phyloP scores from a whole-genome alignment of 2,329 filamentous ascomycete genomes.

The Fusarium sp. region DNA sequence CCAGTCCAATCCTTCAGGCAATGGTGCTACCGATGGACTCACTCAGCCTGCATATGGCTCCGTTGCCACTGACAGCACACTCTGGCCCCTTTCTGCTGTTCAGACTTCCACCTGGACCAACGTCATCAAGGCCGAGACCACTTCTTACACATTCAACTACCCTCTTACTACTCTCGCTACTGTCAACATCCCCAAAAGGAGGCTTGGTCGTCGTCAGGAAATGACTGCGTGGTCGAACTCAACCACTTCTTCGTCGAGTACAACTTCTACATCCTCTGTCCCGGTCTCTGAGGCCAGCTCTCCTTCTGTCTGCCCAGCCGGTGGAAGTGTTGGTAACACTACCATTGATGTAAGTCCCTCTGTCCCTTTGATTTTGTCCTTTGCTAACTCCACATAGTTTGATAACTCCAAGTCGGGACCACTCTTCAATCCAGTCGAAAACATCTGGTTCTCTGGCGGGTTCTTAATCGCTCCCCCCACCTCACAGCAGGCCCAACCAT shows the following conservation, averaged over 20 bases:
- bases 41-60: conserved; percentile 44
- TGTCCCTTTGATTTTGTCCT: not conserved
- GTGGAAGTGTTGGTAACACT: conserved; percentile 53
- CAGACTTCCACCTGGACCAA: conserved; percentile 57
- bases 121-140: conserved; percentile 54
- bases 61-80: conserved; percentile 34
- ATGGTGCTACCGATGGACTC: conserved; percentile 30
- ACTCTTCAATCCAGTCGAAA: conserved; percentile 55
- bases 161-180: conserved; percentile 55
- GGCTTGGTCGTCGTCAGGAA: conserved; percentile 48
- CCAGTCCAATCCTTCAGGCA: conserved; percentile 30
- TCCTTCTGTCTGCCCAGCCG: conserved; percentile 47
- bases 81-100: conserved; percentile 43
- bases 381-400: conserved; percentile 50
- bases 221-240: conserved; percentile 52
- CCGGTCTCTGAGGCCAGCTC: conserved; percentile 20
- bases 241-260: conserved; percentile 37
- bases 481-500: conserved; percentile 50
- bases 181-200: conserved; percentile 48
- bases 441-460: conserved; percentile 58
- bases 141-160: conserved; percentile 56
- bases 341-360: conserved; percentile 53
- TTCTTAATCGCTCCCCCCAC: conserved; percentile 56
- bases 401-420: conserved; percentile 54
- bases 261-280: conserved; percentile 10